Percentiles rank a stretch among this genome's conserved stretches.
Evolutionary conservation across 2,329 filamentous ascomycete species (phyloP).

Genomic region (Chlorencoelia australis): DNA sequence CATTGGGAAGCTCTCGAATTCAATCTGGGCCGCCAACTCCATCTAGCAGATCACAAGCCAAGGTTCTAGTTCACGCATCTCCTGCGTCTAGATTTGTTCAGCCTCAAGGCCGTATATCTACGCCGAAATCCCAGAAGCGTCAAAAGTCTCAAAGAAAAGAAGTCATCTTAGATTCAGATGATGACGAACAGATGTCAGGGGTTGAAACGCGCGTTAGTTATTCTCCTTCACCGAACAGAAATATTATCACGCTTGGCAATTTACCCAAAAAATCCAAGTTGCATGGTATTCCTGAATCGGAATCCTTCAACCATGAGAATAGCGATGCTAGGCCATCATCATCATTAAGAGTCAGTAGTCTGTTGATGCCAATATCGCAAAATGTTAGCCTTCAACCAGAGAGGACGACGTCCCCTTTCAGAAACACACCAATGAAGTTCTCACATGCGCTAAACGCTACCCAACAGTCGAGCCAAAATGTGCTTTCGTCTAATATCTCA

Average conservation of each 20-base stretch:
- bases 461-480: slow-evolving; percentile 14
- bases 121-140: slow-evolving; percentile 11
- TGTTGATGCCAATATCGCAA: slow-evolving; percentile 19
- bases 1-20: too few species aligned
- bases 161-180: slow-evolving; percentile 25
- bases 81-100: slow-evolving; percentile 10
- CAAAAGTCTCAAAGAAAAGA: slow-evolving; percentile 7
- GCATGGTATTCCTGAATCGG: slow-evolving; percentile 8
- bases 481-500: slow-evolving; percentile 13
- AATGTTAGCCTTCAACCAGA: slow-evolving; percentile 18
- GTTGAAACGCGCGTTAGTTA: slow-evolving; percentile 10
- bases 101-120: slow-evolving; percentile 1
- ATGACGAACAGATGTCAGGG: slow-evolving; percentile 20
- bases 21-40: too few species aligned
- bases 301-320: neutral
- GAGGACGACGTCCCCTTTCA: slow-evolving; percentile 16
- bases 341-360: slow-evolving; percentile 17
- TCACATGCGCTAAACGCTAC: neutral
- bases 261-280: slow-evolving; percentile 6
- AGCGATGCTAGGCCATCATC: slow-evolving; percentile 5
- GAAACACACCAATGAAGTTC: slow-evolving; percentile 17
- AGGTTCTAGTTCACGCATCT: slow-evolving; percentile 20
- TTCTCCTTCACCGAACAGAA: too few species aligned
- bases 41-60: too few species aligned
- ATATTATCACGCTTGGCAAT: too few species aligned